Base-by-base conservation (phyloP, 495 filamentous ascomycete genomes). In the Xylaria flabelliformis region DNA sequence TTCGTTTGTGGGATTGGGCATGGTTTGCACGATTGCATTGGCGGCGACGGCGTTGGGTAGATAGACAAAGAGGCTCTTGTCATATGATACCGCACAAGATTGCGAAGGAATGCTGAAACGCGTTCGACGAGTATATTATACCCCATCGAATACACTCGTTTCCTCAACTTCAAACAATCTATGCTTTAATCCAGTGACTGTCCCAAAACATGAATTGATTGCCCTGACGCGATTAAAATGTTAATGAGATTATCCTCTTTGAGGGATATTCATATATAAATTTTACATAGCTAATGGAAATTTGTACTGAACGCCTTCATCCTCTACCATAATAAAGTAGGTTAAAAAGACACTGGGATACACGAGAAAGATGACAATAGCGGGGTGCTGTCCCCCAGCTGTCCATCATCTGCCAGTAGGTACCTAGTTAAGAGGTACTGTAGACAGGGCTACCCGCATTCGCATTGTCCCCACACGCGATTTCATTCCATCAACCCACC, bases 81-180 rank as follows among this genome's bases (percentile, higher is more conserved):
- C 42, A n/a, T 55, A 41, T 41, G 34, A 19, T 61, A 41, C 51
- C 12, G 64, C 48, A 67, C 42, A 13, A 42, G n/a, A 48, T 48
- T 50, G 42, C 64, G 64, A 36, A 67, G 64, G 64, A 67, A 36
- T 50, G 56, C 26, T 26, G 32, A 15, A n/a, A 42, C 44, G 67
- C 64, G 42, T 73, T 69, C 67, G 24, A 50, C 50, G 39, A 72
- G 65, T 72, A 68, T 72, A 72, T 29, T 29, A 41, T 68, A 66
- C 15, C 2, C 8, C 51, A 56, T 56, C 53, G 17, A 59, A 72
- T 64, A 24, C 72, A 44, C 50, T 65, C 67, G 51, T 58, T 64
- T 65, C 46, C 13, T 41, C 55, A 51, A 12, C 59, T 56, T 19
- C n/a, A 17, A 34, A 39, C 6, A 61, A 61, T 39, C 7, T 6